These are phyloP conservation scores for Nelumbo lutea DNA, from an alignment of 164 flowering plant genomes.

Conservation along the genomic window DNA sequence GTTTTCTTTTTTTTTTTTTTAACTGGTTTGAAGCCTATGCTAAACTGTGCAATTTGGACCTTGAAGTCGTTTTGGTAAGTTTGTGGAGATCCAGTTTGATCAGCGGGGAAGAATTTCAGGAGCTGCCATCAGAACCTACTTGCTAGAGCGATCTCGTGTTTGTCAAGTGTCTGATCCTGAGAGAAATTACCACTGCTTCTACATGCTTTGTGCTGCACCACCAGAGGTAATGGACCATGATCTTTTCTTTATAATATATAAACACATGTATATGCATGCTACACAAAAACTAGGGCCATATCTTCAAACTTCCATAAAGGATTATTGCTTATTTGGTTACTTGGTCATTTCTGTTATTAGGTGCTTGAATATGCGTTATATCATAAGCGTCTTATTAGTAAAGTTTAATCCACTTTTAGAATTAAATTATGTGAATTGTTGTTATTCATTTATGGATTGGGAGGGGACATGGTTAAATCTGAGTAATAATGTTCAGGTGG, in stretches of 20 bases:
- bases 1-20: neutral
- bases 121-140: conserved; percentile 96
- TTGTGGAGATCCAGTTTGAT: conserved; percentile 98
- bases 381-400: too few species aligned
- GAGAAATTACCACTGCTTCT: conserved; percentile 98
- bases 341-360: neutral
- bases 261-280: too few species aligned
- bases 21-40: neutral
- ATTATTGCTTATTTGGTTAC: neutral
- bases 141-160: conserved; percentile 96
- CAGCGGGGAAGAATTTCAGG: conserved; percentile 85
- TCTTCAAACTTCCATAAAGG: too few species aligned
- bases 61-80: conserved; percentile 98
- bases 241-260: neutral
- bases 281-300: neutral
- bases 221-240: conserved; percentile 55
- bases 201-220: conserved; percentile 99
- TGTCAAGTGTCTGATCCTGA: conserved; percentile 98
- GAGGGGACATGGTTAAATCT: neutral
- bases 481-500: neutral
- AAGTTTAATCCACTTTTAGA: too few species aligned
- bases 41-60: conserved; percentile 8
- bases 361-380: too few species aligned
- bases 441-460: too few species aligned
- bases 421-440: too few species aligned